Evolutionary conservation across 805 yeast species (phyloP), one percentile per base, ranked within the genome.

Genomic region (Suhomyces pyralidae): DNA sequence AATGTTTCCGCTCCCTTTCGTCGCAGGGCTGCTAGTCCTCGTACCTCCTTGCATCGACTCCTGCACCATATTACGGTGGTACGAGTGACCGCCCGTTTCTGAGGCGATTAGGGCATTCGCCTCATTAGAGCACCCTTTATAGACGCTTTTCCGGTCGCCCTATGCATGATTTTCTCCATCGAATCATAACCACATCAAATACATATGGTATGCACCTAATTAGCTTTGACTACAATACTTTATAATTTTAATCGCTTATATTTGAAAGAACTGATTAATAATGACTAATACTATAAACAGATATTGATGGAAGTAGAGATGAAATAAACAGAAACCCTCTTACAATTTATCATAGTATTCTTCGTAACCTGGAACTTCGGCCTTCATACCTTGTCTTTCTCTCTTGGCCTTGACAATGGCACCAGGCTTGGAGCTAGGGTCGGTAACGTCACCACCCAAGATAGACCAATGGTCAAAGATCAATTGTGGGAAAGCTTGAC

Each of bases 401-500:
- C 99, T 90, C 79, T 80, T 77, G 55, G 65, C 80, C 61, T 69
- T 65, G 68, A 79, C 85, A 69, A 82, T 77, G 56, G 75, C 74
- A 81, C 85, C 86, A 61, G 85, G 83, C 75, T 82, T 82, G 59
- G 84, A 62, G 69, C 86, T 65, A 74, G 92, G 86, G 81, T 93
- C 98, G 65, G 88, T 80, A 76, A 96, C 96, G 80, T 91, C 94
- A 79, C 97, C 96, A 66, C 74, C 72, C 83, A 94, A 81, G 69
- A 90, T 79, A 64, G 90, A 82, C 98, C 98, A 93, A 80, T 93
- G 99, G 80, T 94, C 98, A 81, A 93, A 94, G 79, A 94, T 96
- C 96, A 94, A 85, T 84, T 93, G 98, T 82, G 99, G 99, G 99
- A 93, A 93, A 79, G 99, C 99, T 86, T 93, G 99, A 81, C 99